These are phyloP conservation scores for Xylaria grammica DNA, from an alignment of 495 filamentous ascomycete species.

Conservation along the genomic window DNA sequence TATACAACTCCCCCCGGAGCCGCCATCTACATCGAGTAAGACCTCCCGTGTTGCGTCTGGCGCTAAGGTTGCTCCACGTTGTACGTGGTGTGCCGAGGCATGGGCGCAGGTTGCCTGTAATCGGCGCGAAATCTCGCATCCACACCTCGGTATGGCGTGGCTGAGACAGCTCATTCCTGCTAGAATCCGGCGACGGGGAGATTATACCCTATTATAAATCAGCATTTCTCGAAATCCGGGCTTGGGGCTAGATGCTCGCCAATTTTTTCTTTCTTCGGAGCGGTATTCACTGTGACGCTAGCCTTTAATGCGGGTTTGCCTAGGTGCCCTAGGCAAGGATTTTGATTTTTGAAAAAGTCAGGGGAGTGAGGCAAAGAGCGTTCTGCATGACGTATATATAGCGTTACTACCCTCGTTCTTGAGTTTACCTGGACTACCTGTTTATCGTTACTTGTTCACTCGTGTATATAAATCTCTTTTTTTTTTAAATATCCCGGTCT, in stretches of 20 bases:
- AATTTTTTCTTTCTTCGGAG: too few species aligned
- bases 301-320: too few species aligned
- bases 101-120: background rate
- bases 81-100: background rate
- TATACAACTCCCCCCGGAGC: slow-evolving; percentile 13
- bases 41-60: background rate
- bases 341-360: too few species aligned
- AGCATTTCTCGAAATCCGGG: background rate
- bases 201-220: background rate
- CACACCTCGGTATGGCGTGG: too few species aligned
- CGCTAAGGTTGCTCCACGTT: too few species aligned
- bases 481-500: background rate
- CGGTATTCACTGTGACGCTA: too few species aligned
- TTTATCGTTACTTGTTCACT: background rate
- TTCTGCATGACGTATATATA: slow-evolving; percentile 24
- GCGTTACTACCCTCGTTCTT: background rate
- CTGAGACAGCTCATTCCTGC: background rate
- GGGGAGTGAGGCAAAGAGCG: too few species aligned
- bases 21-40: slow-evolving; percentile 11
- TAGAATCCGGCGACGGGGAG: background rate
- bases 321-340: too few species aligned
- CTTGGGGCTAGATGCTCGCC: background rate
- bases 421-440: background rate
- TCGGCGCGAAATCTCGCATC: too few species aligned
- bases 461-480: too few species aligned